Base-by-base conservation (phyloP, 148 eudicot genomes). In the Gaultheria prostrata region DNA sequence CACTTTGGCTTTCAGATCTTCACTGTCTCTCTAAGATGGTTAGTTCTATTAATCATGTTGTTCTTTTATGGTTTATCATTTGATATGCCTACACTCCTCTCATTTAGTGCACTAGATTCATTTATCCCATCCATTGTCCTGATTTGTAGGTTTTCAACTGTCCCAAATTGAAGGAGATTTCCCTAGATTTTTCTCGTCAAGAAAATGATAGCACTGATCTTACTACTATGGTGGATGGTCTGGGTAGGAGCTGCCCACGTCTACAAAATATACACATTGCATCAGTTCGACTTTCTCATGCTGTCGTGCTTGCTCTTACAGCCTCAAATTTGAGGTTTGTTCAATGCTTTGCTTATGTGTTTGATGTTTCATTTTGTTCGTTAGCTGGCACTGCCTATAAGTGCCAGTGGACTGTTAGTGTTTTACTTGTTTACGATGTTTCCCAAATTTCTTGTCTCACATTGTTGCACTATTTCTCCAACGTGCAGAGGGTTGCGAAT, bases 1-100 rank as follows among this genome's bases (percentile, higher is more conserved):
- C 91, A 35, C 85, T 97, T 57, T 94, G 97, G 95, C 98, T 97
- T 83, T 94, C 99, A 24, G 95, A 90, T 88, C 99, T 97, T 76
- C 94, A 93, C 53, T 91, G 94, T 46, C 90, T 94, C 67, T 90
- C 98, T 67, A 97, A 93, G 91, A 92, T 86, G 97, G 99, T 97
- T 84, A 77, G 83, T 88, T 61, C 86, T 76, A 54, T 70, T 70
- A 48, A 13, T 75, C 28, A 43, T 24, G 80, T 32, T 17, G 12
- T 59, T n/a, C 43, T 39, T 24, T 85, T 3, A 54, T 13, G 18
- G 2, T 48, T 14, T 4, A 80, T 14, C 33, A 48, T 53, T 51
- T 26, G 24, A 15, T 57, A 17, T 85, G 15, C 50, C 69, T 43
- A 48, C 13, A 54, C 39, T 43, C 17, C 21, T 39, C 12, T 43